phyloP scores from a whole-genome alignment of 805 yeast species.

The Kluyveromyces wickerhamii region DNA sequence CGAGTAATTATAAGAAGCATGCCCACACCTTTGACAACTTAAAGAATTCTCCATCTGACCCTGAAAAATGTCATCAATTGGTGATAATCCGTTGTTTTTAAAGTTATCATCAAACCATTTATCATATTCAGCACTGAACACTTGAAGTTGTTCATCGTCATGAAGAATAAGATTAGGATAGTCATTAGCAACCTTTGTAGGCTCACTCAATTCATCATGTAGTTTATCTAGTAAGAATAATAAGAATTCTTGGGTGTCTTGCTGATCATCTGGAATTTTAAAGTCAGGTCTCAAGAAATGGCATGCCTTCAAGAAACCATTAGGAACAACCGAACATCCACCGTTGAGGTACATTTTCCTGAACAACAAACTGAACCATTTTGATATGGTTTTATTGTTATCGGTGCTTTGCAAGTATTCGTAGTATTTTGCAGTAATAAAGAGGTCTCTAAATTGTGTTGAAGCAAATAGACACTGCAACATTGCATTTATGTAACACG shows the following conservation, averaged over 20 bases:
- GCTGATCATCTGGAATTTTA: constrained; percentile 65
- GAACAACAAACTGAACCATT: constrained; percentile 47
- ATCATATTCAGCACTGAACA: constrained; percentile 41
- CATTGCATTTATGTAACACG: constrained; percentile 72
- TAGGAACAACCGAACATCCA: constrained; percentile 56
- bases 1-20: constrained; percentile 50
- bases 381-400: constrained; percentile 31
- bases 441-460: constrained; percentile 39
- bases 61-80: constrained; percentile 58
- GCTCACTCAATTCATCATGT: constrained; percentile 54
- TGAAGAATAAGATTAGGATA: constrained; percentile 33
- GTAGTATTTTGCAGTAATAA: constrained; percentile 38
- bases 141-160: constrained; percentile 23
- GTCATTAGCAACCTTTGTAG: constrained; percentile 31
- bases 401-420: constrained; percentile 33
- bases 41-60: constrained; percentile 65
- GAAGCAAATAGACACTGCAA: constrained; percentile 61
- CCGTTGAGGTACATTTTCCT: constrained; percentile 52
- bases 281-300: constrained; percentile 55
- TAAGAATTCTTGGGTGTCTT: constrained; percentile 73
- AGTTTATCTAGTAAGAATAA: constrained; percentile 57
- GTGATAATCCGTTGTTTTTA: constrained; percentile 54
- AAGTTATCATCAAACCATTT: constrained; percentile 52
- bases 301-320: constrained; percentile 48
- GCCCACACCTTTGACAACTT: constrained; percentile 58